phyloP scores from a whole-genome alignment of 2,329 filamentous ascomycete species.

The Pseudonectria buxi region DNA sequence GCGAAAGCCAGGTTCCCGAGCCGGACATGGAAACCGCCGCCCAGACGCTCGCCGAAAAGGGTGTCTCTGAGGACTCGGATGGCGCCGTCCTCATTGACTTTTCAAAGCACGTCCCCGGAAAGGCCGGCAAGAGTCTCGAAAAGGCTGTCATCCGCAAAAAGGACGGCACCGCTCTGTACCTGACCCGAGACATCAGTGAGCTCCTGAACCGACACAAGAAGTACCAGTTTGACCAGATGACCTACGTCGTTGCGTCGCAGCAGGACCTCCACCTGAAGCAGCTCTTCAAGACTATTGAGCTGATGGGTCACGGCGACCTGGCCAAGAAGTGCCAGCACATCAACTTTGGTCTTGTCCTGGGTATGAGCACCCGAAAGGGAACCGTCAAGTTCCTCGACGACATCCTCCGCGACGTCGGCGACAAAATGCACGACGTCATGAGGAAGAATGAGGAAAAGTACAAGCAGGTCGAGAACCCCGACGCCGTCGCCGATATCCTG shows the following conservation, averaged over 20 bases:
- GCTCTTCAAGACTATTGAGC: slow-evolving; percentile 69
- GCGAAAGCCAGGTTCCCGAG: slow-evolving; percentile 66
- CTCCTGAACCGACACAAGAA: slow-evolving; percentile 57
- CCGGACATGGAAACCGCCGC: slow-evolving; percentile 60
- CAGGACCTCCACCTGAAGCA: slow-evolving; percentile 69
- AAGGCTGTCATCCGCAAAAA: slow-evolving; percentile 66
- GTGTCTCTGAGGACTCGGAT: slow-evolving; percentile 62
- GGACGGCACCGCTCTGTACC: slow-evolving; percentile 69
- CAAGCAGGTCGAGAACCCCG: slow-evolving; percentile 77
- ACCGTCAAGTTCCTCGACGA: slow-evolving; percentile 63
- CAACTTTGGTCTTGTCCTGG: slow-evolving; percentile 67
- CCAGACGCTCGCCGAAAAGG: slow-evolving; percentile 55
- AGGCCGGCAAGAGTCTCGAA: slow-evolving; percentile 62
- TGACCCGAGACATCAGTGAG: slow-evolving; percentile 72
- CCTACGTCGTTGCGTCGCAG: slow-evolving; percentile 67
- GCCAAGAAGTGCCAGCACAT: slow-evolving; percentile 64
- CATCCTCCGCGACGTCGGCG: slow-evolving; percentile 59
- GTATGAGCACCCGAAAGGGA: slow-evolving; percentile 64
- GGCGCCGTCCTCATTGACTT: slow-evolving; percentile 70
- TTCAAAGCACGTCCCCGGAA: slow-evolving; percentile 57
- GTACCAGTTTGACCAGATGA: slow-evolving; percentile 69
- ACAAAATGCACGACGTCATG: slow-evolving; percentile 99
- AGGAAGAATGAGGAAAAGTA: slow-evolving; percentile 86
- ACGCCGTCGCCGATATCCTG: slow-evolving; percentile 73
- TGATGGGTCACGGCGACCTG: slow-evolving; percentile 63